A percentile compares a stretch with the other conserved stretches of the same genome.
These are phyloP conservation scores for Lipomyces lipofer DNA, from an alignment of 805 yeast species.

Conservation along the genomic window DNA sequence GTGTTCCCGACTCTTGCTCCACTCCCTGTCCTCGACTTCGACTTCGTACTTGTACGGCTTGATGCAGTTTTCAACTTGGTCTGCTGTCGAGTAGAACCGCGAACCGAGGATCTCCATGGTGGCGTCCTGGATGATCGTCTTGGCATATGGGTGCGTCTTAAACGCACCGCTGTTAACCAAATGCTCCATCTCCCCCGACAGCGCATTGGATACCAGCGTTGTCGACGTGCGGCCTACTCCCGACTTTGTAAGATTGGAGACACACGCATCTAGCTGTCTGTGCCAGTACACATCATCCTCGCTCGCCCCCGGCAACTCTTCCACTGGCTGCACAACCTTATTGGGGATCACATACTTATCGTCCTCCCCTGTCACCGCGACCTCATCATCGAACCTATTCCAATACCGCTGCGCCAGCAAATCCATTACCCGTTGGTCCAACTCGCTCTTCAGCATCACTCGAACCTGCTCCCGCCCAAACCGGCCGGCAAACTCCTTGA, in stretches of 20 bases:
- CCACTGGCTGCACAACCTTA: conserved; percentile 50
- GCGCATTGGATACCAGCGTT: conserved; percentile 73
- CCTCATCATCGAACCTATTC: conserved; percentile 60
- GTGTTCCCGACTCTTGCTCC: conserved; percentile 80
- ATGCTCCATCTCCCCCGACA: conserved; percentile 72
- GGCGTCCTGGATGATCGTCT: conserved; percentile 77
- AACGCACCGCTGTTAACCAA: conserved; percentile 74
- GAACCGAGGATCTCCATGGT: conserved; percentile 75
- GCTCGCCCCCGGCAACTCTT: conserved; percentile 56
- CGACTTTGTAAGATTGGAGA: conserved; percentile 81
- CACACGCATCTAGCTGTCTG: conserved; percentile 76
- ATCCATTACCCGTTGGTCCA: conserved; percentile 88
- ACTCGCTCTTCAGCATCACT: conserved; percentile 72
- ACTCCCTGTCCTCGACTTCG: conserved; percentile 93
- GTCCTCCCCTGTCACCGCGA: conserved; percentile 8
- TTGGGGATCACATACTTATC: not conserved
- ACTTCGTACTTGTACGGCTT: conserved; percentile 97
- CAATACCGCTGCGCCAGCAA: conserved; percentile 87
- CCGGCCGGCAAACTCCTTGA: conserved; percentile 80
- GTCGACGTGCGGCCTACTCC: conserved; percentile 95
- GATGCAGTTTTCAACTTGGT: conserved; percentile 97
- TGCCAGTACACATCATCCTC: conserved; percentile 84
- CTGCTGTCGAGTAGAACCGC: conserved; percentile 88
- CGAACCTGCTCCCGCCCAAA: conserved; percentile 83
- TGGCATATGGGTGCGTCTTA: conserved; percentile 82